Evolutionary conservation across 257 asterid species (phyloP), one percentile per base, ranked within the genome.

Genomic region (Jacaranda copaia): DNA sequence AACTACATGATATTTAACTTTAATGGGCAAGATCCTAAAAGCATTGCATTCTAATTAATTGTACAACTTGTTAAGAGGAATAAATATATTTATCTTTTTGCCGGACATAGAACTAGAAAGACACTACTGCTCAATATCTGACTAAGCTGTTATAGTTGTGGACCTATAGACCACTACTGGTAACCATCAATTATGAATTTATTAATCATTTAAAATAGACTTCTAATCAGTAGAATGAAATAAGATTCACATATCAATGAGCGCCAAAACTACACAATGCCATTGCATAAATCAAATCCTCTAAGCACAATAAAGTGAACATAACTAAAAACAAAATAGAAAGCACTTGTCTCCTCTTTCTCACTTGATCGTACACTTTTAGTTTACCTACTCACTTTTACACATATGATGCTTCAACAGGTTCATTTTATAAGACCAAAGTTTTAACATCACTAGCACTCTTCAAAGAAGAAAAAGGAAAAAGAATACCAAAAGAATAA

Each of bases 161-260:
- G 70, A 58, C 48, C 70, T 6, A 56, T 43, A 46, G n/a, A 58
- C 35, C 59, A 68, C 49, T 66, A 53, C 48, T 36, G 70, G 61
- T 55, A 64, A 49, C 19, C 78, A 76, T 65, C 61, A 70, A 39
- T 60, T 66, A 58, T 58, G 53, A 45, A 61, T 71, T 48, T 72
- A 35, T 25, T 6, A 48, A 39, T 70, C 35, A 59, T 52, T 63
- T 51, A 53, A 20, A 5, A 14, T 40, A 32, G 72, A 35, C 36
- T 45, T 73, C 76, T 48, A 49, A 42, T 68, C 39, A 58, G 59
- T 74, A 66, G 20, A 66, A 72, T 5, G 25, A 49, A 65, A 43
- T 63, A 19, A 77, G 10, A 73, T 55, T 57, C 62, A 25, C 69
- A 63, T 12, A 64, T 25, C 45, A 15, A 40, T 6, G 59, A 60